Evolutionary conservation across 345 rosid species (phyloP), one percentile per base, ranked within the genome.

Genomic region (Syzygium aqueum): DNA sequence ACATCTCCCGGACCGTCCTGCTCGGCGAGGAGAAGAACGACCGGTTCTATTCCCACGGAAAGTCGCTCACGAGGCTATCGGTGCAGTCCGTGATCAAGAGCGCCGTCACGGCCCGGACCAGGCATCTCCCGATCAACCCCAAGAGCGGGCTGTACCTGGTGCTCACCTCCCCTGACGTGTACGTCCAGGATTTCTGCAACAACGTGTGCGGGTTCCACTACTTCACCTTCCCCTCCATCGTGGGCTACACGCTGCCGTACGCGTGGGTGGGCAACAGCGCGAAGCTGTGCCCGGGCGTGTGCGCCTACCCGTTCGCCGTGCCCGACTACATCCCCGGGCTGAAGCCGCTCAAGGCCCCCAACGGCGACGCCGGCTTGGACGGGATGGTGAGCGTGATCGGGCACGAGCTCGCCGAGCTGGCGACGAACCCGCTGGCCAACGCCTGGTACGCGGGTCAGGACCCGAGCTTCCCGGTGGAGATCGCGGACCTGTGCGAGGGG

Each of bases 211-310:
- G 99, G 88, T 97, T 96, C 91, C 99, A 97, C 89, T 96, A 96
- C 83, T 97, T 96, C 90, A 97, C 99, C 7, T 97, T 96, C 90
- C 98, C 99, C 77, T 95, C 99, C 25, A 95, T 95, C 65, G 98
- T 95, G 46, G 99, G 99, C 9, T 94, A 92, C 92, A 94, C 99
- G 86, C 89, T 96, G 40, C 99, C 99, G 77, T 97, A 95, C 94
- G 99, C 99, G 37, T 97, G 99, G 99, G 95, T 97, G 17, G 99
- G 99, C 2, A 97, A 97, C 91, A 95, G 98, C 46, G 98, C 95
- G 10, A 96, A 94, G 90, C 89, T 86, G 2, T 97, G 99, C 88
- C 98, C 99, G 4, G 99, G 99, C 3, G 90, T 90, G 30, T 97
- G 99, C 67, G 99, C 99, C 0, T 97, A 97, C 84, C 99, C 99